A percentile compares a stretch with the other conserved stretches of the same genome.
These are phyloP conservation scores for Phoma herbarum DNA, from an alignment of 2,329 filamentous ascomycete genomes.

Conservation along the genomic window DNA sequence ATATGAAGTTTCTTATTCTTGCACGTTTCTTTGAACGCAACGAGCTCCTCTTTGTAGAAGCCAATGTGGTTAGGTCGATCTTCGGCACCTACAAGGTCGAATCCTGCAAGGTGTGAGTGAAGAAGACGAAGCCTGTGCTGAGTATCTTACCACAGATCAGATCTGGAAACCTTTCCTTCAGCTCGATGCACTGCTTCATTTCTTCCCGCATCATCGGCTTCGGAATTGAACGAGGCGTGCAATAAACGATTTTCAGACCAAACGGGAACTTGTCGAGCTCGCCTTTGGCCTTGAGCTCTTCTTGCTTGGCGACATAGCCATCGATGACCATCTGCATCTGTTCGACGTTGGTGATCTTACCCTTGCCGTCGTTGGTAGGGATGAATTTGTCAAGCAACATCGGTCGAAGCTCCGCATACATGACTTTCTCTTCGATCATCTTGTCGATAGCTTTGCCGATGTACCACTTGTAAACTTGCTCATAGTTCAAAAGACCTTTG, in stretches of 20 bases:
- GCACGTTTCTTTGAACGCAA: slow-evolving; percentile 66
- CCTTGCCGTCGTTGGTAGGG: slow-evolving; percentile 64
- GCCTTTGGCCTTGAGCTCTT: slow-evolving; percentile 49
- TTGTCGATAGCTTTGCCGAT: slow-evolving; percentile 67
- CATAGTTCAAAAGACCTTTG: slow-evolving; percentile 76
- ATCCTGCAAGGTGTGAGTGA: slow-evolving; percentile 58
- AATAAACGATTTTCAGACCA: slow-evolving; percentile 76
- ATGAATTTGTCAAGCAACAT: slow-evolving; percentile 75
- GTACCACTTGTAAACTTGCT: slow-evolving; percentile 68
- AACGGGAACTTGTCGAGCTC: slow-evolving; percentile 61
- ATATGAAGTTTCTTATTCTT: slow-evolving; percentile 61
- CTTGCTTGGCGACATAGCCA: slow-evolving; percentile 61
- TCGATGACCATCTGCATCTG: slow-evolving; percentile 63
- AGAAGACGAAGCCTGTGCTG: too few species aligned
- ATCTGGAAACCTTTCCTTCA: slow-evolving; percentile 65
- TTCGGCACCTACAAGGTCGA: slow-evolving; percentile 73
- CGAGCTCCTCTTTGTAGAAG: slow-evolving; percentile 65
- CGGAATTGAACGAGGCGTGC: slow-evolving; percentile 70
- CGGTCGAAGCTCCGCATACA: slow-evolving; percentile 75
- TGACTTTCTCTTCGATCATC: slow-evolving; percentile 71
- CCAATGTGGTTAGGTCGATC: slow-evolving; percentile 69
- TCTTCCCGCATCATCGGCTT: slow-evolving; percentile 59
- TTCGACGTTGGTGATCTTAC: slow-evolving; percentile 62
- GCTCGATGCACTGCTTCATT: slow-evolving; percentile 67
- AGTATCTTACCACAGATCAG: slow-evolving; percentile 68